These are phyloP conservation scores for Penicillium sp. DNA, from an alignment of 2,329 filamentous ascomycete genomes.

Conservation along the genomic window DNA sequence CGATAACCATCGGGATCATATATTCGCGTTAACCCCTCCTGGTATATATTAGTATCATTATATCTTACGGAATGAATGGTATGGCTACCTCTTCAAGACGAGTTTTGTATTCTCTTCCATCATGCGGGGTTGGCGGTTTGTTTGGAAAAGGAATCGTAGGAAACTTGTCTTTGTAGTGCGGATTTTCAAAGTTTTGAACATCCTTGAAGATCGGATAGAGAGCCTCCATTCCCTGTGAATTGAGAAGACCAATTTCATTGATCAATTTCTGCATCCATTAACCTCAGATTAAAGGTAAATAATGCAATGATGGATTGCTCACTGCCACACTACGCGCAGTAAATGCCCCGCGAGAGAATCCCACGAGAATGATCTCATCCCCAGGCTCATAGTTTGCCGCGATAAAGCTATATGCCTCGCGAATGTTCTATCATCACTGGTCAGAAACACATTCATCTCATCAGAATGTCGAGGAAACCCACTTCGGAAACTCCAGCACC, in stretches of 20 bases:
- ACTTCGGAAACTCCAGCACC: constrained; percentile 16
- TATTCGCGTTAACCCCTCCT: constrained; percentile 13
- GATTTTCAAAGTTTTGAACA: constrained; percentile 10
- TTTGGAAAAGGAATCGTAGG: constrained; percentile 14
- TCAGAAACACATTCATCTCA: neutral
- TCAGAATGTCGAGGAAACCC: neutral
- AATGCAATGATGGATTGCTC: too few species aligned
- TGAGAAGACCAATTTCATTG: constrained; percentile 28
- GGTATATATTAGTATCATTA: too few species aligned
- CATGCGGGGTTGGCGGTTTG: constrained; percentile 9
- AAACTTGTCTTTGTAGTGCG: constrained; percentile 17
- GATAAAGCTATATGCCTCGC: constrained; percentile 25
- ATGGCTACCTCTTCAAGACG: constrained; percentile 15
- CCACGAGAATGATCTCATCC: constrained; percentile 36
- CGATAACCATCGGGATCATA: constrained; percentile 13
- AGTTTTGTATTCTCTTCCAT: constrained; percentile 10
- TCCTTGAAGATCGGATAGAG: constrained; percentile 20
- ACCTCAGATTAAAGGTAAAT: neutral
- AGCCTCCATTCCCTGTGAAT: constrained; percentile 13
- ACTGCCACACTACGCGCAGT: constrained; percentile 33
- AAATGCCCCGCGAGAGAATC: constrained; percentile 37
- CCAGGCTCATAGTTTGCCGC: constrained; percentile 32
- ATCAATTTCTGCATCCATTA: constrained; percentile 24
- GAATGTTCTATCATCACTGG: constrained; percentile 9
- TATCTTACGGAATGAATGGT: too few species aligned